A percentile compares a stretch with the other conserved stretches of the same genome.
Conservation (phyloP, 768 basidiomycete genomes). For the Suillus occidentalis region DNA sequence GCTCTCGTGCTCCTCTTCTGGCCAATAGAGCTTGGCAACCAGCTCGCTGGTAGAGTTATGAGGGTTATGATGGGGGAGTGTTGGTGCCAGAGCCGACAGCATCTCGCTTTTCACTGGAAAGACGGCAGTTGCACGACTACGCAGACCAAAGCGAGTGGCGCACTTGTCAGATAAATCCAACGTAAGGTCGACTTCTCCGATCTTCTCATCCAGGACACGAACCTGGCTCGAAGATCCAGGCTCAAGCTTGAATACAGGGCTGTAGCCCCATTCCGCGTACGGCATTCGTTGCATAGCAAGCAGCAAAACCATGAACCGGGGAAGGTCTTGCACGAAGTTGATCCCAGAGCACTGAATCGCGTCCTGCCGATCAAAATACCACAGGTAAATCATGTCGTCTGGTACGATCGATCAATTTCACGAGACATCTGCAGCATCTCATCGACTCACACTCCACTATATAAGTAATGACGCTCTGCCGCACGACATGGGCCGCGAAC, state of each 20-base stretch:
- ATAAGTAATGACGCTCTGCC: neutral
- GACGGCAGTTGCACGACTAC: constrained; percentile 12
- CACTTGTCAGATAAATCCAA: neutral
- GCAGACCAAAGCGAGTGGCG: constrained; percentile 9
- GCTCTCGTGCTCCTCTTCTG: neutral
- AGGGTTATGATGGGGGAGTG: neutral
- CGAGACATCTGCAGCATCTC: neutral
- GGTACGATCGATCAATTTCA: neutral
- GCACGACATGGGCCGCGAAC: too few relatives aligned
- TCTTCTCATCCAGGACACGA: neutral
- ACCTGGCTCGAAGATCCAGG: neutral
- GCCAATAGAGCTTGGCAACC: constrained; percentile 1
- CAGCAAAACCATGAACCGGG: constrained; percentile 13
- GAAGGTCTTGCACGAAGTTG: constrained; percentile 18
- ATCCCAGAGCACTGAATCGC: constrained; percentile 12
- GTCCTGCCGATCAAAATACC: constrained; percentile 6
- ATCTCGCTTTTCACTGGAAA: neutral
- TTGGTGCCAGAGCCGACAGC: neutral
- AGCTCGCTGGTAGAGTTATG: neutral
- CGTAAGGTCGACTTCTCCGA: neutral
- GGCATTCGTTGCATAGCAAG: constrained; percentile 13
- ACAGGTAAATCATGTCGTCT: constrained; percentile 9
- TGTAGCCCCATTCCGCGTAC: constrained; percentile 14
- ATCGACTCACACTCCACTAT: neutral
- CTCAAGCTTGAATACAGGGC: neutral